phyloP scores from a whole-genome alignment of 1,284 basidiomycete genomes.

The Malassezia slooffiae region DNA sequence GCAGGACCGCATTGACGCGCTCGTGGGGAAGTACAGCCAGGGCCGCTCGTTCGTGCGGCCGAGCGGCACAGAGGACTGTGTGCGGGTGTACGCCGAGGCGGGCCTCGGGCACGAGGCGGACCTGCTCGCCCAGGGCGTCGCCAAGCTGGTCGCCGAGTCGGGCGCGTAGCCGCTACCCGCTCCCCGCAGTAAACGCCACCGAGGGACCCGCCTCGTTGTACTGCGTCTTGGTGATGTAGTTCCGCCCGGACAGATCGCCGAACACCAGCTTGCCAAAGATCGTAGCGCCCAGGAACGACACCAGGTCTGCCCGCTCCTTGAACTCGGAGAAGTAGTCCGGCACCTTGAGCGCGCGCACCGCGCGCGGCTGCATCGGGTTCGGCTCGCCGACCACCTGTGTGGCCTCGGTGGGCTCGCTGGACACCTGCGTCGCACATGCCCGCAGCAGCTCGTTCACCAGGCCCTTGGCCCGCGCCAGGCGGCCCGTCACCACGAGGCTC shows the following conservation, averaged over 20 bases:
- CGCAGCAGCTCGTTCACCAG: conserved; percentile 27
- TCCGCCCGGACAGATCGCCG: conserved; percentile 31
- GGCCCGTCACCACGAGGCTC: conserved; percentile 36
- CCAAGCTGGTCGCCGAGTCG: conserved; percentile 27
- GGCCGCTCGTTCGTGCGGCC: conserved; percentile 90
- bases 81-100: conserved; percentile 94
- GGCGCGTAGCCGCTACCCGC: conserved; percentile 7
- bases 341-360: conserved; percentile 32
- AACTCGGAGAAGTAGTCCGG: conserved; percentile 45
- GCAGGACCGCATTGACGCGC: conserved; percentile 75
- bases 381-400: conserved; percentile 32
- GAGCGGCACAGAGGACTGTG: conserved; percentile 96
- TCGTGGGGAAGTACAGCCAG: conserved; percentile 66
- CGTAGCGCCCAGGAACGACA: conserved; percentile 39
- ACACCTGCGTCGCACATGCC: conserved; percentile 20
- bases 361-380: conserved; percentile 32
- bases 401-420: conserved; percentile 26
- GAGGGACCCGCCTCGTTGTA: conserved; percentile 41
- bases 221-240: conserved; percentile 37
- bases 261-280: conserved; percentile 45
- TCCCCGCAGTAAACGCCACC: conserved; percentile 16
- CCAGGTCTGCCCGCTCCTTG: conserved; percentile 42
- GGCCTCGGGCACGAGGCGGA: conserved; percentile 63
- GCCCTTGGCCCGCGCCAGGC: conserved; percentile 25
- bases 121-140: conserved; percentile 29